Evolutionary conservation across 225 moss, liverwort and hornwort genomes (phyloP), one percentile per base, ranked within the genome.

Genomic region (Asterella californica): DNA sequence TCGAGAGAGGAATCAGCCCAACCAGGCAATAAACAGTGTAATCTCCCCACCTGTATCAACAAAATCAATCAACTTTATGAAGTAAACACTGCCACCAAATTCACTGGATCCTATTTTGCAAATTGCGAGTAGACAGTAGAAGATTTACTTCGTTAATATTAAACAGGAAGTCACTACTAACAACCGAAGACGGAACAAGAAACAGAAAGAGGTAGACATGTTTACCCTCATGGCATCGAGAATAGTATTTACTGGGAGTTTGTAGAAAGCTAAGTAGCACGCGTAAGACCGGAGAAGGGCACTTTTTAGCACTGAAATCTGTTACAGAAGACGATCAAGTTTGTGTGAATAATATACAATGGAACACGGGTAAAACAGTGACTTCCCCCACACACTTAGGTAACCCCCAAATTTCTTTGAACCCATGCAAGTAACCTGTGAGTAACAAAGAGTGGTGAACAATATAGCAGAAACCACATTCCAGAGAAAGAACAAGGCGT

Each of bases 231-330:
- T 94, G 12, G 85, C 79, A 83, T 99, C 92, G 55, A 94, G 63
- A 67, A 91, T 81, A 78, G 88, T 85, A 9, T 82, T 84, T 45
- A 76, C 78, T 45, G 92, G 85, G 46, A 86, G 85, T 80, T 90
- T 91, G 67, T 84, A 87, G 62, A 94, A 94, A 46, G 88, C 81
- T 81, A 99, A 79, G 54, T 89, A 89, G 60, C 89, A 92, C 68
- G 94, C 97, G 83, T 92, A 99, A 15, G 88, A 81, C 79, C 97
- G 90, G 72, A 99, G 65, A 75, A 93, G 93, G 36, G 91, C 91
- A 77, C 94, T 99, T 86, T 94, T 99, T 42, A 99, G 72, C 15
- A 99, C n/a, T n/a, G 93, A 89, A 69, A 93, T 94, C 96, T 97
- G 92, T 64, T 55, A 60, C 66, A 79, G 17, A 2, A 59, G 36